Base-by-base conservation (phyloP, 2,329 filamentous ascomycete genomes). In the Colletotrichum sp. region DNA sequence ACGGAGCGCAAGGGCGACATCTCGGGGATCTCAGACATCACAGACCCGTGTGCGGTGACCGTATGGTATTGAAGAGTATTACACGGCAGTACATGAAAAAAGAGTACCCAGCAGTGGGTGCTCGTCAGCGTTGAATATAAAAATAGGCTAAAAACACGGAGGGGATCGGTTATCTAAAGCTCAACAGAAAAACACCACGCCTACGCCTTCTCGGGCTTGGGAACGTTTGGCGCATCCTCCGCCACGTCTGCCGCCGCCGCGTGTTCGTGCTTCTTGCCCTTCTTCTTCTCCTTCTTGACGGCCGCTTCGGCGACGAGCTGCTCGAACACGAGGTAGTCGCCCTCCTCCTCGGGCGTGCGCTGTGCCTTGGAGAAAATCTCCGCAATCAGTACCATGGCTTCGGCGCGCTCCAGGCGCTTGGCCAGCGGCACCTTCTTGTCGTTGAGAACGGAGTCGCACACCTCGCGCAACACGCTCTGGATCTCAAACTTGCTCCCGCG, bases 321-420 rank as follows among this genome's bases (percentile, higher is more conserved):
- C 84, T 99, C 97, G 80, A 99, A 99, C 18, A 96, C 96, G 92
- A 99, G 97, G 86, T 98, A 98, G 81, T 98, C 97, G 78, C 97
- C 96, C 85, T 99, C 97, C 87, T 99, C 97, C 78, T 99, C 97
- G 56, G 96, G 94, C 70, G 96, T 94, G 77, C 97, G 93, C 84
- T 94, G 91, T 55, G 96, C 95, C 91, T 95, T 96, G 78, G 92
- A 89, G 83, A 97, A 98, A 76, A 98, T 93, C 77, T 97, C 96
- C 64, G 96, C 97, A 77, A 97, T 93, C 77, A 98, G 90, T 34
- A 98, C 90, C 78, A 99, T 87, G 6, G 96, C 97, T 81, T 99
- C 93, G 12, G 97, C 97, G 75, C 97, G 91, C 88, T 99, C 96
- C 24, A 98, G 85, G 43, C 97, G 89, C 92, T 99, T 99, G 79